Conservation (phyloP, 2,329 filamentous ascomycete genomes). For the Xylariales sp. region DNA sequence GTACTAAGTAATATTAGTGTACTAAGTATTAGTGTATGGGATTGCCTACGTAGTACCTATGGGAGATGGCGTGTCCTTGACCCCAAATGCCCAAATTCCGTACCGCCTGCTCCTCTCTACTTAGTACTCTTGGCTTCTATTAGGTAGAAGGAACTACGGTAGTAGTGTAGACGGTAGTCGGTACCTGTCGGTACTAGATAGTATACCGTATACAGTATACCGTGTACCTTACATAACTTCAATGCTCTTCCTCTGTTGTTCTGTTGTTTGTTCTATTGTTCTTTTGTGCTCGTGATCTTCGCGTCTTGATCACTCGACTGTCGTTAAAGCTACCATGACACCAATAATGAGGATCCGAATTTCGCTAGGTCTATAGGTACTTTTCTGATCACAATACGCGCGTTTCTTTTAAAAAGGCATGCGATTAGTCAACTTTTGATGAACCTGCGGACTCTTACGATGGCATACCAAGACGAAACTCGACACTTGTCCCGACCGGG, state of each 20-base stretch:
- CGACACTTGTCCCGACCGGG: conserved; percentile 15
- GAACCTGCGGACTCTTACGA: conserved; percentile 31
- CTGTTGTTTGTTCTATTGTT: no score
- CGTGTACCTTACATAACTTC: conserved; percentile 26
- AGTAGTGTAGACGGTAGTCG: no score
- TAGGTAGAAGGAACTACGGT: not conserved
- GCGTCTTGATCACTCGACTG: not conserved
- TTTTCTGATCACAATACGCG: conserved; percentile 28
- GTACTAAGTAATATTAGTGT: conserved; percentile 3
- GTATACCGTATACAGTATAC: not conserved
- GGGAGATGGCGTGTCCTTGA: conserved; percentile 23
- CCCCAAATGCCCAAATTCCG: conserved; percentile 20
- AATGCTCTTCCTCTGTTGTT: conserved; percentile 17
- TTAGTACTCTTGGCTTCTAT: conserved; percentile 9
- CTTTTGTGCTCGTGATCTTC: not conserved
- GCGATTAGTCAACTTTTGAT: no score
- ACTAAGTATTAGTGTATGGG: not conserved
- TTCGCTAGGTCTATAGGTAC: conserved; percentile 36
- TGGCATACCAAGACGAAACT: conserved; percentile 6
- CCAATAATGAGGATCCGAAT: conserved; percentile 46
- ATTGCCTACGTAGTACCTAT: not conserved
- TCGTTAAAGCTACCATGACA: conserved; percentile 34
- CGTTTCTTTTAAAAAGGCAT: conserved; percentile 22
- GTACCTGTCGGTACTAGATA: no score
- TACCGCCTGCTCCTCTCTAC: conserved; percentile 17